Evolutionary conservation across 169 alveolate species (phyloP).

Genomic region (Cryptosporidium canis): DNA sequence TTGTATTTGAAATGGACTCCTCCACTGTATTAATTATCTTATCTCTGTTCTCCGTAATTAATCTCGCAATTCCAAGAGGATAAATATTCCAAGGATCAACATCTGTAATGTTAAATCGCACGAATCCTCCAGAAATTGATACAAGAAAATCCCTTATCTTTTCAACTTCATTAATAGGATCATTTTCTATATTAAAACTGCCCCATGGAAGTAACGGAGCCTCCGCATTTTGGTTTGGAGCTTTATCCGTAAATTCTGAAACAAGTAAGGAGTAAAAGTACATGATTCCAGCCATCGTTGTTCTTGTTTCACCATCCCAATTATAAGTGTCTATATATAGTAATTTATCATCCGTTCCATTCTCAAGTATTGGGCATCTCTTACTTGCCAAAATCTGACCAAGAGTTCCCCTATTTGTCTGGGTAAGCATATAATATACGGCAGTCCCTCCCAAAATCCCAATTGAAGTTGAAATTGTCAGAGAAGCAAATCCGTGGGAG

Average conservation of each 20-base stretch:
- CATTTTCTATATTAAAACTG: neutral
- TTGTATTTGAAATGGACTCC: conserved; percentile 19
- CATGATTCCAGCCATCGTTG: conserved; percentile 39
- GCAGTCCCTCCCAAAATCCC: conserved; percentile 60
- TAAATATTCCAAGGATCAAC: conserved; percentile 56
- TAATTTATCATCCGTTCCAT: conserved; percentile 45
- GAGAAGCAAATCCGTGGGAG: conserved; percentile 31
- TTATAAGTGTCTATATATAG: conserved; percentile 25
- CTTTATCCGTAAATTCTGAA: neutral
- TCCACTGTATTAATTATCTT: conserved; percentile 33
- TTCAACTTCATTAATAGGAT: conserved; percentile 14
- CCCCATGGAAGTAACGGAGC: conserved; percentile 23
- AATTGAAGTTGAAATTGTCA: conserved; percentile 26
- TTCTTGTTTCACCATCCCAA: conserved; percentile 68
- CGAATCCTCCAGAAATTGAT: conserved; percentile 31
- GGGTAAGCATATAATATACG: conserved; percentile 61
- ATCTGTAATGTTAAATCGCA: conserved; percentile 24
- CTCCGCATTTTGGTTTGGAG: neutral
- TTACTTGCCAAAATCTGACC: conserved; percentile 57
- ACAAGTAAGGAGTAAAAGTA: conserved; percentile 21
- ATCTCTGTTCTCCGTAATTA: conserved; percentile 44
- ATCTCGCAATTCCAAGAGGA: conserved; percentile 33
- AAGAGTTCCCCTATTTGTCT: conserved; percentile 55
- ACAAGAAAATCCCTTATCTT: conserved; percentile 28
- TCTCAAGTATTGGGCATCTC: conserved; percentile 57